Conservation (phyloP, 2,329 filamentous ascomycete genomes). For the Capronia americana region DNA sequence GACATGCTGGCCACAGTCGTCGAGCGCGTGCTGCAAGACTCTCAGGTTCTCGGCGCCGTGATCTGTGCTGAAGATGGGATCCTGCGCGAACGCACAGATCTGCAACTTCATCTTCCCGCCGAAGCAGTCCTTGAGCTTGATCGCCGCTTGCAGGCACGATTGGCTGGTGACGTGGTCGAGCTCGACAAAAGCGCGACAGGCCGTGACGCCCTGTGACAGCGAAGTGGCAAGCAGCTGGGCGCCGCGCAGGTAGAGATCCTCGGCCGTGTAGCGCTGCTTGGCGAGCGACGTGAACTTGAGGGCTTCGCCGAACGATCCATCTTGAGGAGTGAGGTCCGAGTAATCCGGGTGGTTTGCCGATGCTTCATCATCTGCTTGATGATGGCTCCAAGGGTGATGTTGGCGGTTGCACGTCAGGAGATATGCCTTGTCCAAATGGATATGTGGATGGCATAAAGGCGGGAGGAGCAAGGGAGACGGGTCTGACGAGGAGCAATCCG, state of each 20-base stretch:
- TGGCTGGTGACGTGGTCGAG: slow-evolving; percentile 67
- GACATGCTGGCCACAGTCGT: slow-evolving; percentile 47
- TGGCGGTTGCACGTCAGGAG: slow-evolving; percentile 43
- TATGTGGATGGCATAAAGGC: slow-evolving; percentile 72
- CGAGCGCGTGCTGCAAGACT: slow-evolving; percentile 57
- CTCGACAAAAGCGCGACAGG: slow-evolving; percentile 74
- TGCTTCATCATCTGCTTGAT: neutral
- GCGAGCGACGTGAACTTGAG: slow-evolving; percentile 64
- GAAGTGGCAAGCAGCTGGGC: slow-evolving; percentile 70
- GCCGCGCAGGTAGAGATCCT: slow-evolving; percentile 70
- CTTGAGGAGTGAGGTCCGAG: slow-evolving; percentile 63
- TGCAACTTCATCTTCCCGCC: slow-evolving; percentile 64
- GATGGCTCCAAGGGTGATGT: slow-evolving; percentile 23
- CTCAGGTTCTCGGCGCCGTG: slow-evolving; percentile 58
- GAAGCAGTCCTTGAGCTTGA: slow-evolving; percentile 63
- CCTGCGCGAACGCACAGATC: slow-evolving; percentile 73
- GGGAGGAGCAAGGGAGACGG: slow-evolving; percentile 52
- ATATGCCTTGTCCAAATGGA: slow-evolving; percentile 68
- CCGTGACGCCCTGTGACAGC: slow-evolving; percentile 68
- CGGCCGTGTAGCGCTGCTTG: slow-evolving; percentile 66
- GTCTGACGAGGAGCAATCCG: neutral
- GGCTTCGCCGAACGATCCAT: slow-evolving; percentile 71
- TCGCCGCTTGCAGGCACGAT: slow-evolving; percentile 64
- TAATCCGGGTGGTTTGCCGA: slow-evolving; percentile 48
- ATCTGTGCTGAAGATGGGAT: slow-evolving; percentile 67